phyloP scores from a whole-genome alignment of 169 alveolate genomes.

The Perkinsus marinus region DNA sequence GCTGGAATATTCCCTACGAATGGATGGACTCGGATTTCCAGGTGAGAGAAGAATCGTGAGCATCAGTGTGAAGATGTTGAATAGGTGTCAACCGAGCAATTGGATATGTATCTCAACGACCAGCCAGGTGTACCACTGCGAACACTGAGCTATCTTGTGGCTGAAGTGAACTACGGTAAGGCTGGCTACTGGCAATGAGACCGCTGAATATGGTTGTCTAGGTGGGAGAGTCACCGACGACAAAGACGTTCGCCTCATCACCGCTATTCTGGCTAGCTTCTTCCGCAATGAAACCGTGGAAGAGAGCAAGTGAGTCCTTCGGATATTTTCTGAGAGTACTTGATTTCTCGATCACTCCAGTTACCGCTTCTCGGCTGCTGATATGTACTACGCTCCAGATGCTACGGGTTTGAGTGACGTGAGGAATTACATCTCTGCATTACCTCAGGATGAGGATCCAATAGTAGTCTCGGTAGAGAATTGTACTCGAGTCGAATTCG shows the following conservation, averaged over 20 bases:
- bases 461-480: slow-evolving; percentile 31
- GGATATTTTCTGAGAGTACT: not conserved
- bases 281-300: slow-evolving; percentile 47
- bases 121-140: slow-evolving; percentile 63
- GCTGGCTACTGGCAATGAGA: not conserved
- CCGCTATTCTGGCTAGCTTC: slow-evolving; percentile 56
- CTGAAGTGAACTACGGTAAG: slow-evolving; percentile 53
- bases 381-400: slow-evolving; percentile 52
- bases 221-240: slow-evolving; percentile 70
- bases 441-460: slow-evolving; percentile 80
- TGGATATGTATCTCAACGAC: slow-evolving; percentile 57
- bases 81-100: slow-evolving; percentile 18
- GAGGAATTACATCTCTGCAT: slow-evolving; percentile 42
- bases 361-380: slow-evolving; percentile 36
- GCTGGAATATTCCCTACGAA: slow-evolving; percentile 84
- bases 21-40: slow-evolving; percentile 83
- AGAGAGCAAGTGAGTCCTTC: slow-evolving; percentile 35
- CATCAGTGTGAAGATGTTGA: not conserved
- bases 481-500: no score
- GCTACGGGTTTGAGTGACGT: slow-evolving; percentile 42
- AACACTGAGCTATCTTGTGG: slow-evolving; percentile 57
- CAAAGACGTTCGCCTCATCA: slow-evolving; percentile 58
- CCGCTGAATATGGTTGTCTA: not conserved
- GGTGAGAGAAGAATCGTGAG: slow-evolving; percentile 31
- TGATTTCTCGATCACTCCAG: not conserved